Evolutionary conservation across 2,329 filamentous ascomycete genomes (phyloP).

Genomic region (Fusarium tupiense): DNA sequence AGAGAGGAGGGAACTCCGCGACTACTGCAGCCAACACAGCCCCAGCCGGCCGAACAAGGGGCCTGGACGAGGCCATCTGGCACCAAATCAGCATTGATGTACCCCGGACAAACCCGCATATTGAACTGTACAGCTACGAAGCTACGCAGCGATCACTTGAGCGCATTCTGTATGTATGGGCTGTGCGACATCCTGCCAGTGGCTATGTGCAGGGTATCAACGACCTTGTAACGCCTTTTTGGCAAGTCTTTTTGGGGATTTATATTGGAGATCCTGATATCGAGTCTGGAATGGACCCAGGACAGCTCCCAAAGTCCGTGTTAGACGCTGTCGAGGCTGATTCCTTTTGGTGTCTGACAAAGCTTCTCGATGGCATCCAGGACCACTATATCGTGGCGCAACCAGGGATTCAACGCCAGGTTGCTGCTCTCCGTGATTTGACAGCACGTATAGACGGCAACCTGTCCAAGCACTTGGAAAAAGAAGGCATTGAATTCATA

Average conservation of each 20-base stretch:
- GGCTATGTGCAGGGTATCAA: slow-evolving; percentile 99
- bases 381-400: slow-evolving; percentile 99
- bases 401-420: slow-evolving; percentile 94
- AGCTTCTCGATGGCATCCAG: slow-evolving; percentile 97
- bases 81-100: slow-evolving; percentile 99
- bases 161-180: slow-evolving; percentile 96
- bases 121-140: slow-evolving; percentile 94
- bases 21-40: slow-evolving; percentile 56
- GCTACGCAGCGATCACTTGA: slow-evolving; percentile 95
- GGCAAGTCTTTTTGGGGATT: slow-evolving; percentile 93
- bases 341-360: slow-evolving; percentile 98
- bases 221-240: slow-evolving; percentile 96
- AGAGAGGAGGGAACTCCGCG: slow-evolving; percentile 65
- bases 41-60: slow-evolving; percentile 62
- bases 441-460: slow-evolving; percentile 88
- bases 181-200: slow-evolving; percentile 94
- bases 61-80: slow-evolving; percentile 97
- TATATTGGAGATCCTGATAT: slow-evolving; percentile 97
- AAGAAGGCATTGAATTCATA: slow-evolving; percentile 95
- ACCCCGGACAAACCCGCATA: slow-evolving; percentile 93
- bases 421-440: slow-evolving; percentile 86
- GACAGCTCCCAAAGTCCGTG: slow-evolving; percentile 88
- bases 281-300: slow-evolving; percentile 95
- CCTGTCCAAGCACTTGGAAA: slow-evolving; percentile 88
- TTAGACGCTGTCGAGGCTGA: slow-evolving; percentile 97